Evolutionary conservation across 1,284 basidiomycete genomes (phyloP).

Genomic region (Tilletia indica): DNA sequence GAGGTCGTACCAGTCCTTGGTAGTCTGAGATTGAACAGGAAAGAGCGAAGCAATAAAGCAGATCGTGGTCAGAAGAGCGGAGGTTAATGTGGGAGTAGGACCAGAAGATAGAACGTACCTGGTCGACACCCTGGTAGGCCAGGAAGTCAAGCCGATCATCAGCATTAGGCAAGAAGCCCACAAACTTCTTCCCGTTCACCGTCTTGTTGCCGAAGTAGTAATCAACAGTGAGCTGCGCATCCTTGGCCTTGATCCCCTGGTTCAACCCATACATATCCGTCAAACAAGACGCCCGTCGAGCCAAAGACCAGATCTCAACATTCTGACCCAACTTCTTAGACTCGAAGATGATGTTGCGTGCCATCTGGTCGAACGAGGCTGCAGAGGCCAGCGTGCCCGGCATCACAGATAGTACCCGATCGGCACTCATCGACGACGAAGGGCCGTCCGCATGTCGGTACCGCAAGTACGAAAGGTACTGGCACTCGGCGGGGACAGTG

Average conservation of each 20-base stretch:
- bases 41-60: no score
- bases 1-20: slow-evolving; percentile 23
- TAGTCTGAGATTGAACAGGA: neutral
- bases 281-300: slow-evolving; percentile 19
- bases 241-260: slow-evolving; percentile 2
- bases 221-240: slow-evolving; percentile 17
- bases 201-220: slow-evolving; percentile 21
- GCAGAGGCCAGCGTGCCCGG: slow-evolving; percentile 22
- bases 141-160: slow-evolving; percentile 21
- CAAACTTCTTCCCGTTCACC: slow-evolving; percentile 19
- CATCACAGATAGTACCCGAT: slow-evolving; percentile 21
- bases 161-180: slow-evolving; percentile 17
- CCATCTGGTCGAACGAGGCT: slow-evolving; percentile 19
- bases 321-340: slow-evolving; percentile 16
- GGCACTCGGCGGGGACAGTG: slow-evolving; percentile 16
- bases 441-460: slow-evolving; percentile 20
- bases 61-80: no score
- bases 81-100: no score
- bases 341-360: slow-evolving; percentile 22
- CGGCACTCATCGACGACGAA: slow-evolving; percentile 16
- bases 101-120: neutral
- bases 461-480: slow-evolving; percentile 21
- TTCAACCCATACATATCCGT: slow-evolving; percentile 11
- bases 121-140: slow-evolving; percentile 21
- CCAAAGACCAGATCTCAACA: slow-evolving; percentile 23